Conservation (phyloP, 768 basidiomycete species). For the Termitomyces sp. region DNA sequence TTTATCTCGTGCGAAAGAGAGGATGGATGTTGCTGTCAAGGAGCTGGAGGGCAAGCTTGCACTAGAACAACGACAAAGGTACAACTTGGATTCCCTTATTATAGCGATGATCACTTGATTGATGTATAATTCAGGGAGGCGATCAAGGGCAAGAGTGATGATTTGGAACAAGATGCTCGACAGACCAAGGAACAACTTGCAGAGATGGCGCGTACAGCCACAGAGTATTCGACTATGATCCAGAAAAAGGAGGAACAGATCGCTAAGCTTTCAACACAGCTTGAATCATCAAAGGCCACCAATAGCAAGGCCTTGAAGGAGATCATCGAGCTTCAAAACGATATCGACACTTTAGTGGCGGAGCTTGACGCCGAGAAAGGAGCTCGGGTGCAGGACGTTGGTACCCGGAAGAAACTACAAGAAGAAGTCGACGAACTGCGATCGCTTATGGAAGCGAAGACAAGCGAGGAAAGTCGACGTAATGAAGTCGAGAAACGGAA, state of each 20-base stretch:
- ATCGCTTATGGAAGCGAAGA: slow-evolving; percentile 77
- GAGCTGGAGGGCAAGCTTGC: slow-evolving; percentile 73
- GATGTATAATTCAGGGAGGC: slow-evolving; percentile 48
- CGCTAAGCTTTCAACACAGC: slow-evolving; percentile 46
- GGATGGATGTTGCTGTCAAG: slow-evolving; percentile 57
- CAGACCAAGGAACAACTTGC: slow-evolving; percentile 73
- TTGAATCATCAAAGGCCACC: slow-evolving; percentile 52
- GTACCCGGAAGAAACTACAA: slow-evolving; percentile 60
- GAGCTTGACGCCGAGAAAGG: slow-evolving; percentile 60
- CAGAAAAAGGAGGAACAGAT: slow-evolving; percentile 76
- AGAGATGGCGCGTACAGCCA: slow-evolving; percentile 72
- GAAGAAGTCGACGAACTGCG: slow-evolving; percentile 86
- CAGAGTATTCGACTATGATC: slow-evolving; percentile 72
- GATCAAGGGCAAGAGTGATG: slow-evolving; percentile 54
- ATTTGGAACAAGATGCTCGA: slow-evolving; percentile 64
- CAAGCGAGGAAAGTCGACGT: slow-evolving; percentile 80
- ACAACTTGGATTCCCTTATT: background rate
- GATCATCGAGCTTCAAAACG: slow-evolving; percentile 64
- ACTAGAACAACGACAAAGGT: slow-evolving; percentile 66
- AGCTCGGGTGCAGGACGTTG: slow-evolving; percentile 42
- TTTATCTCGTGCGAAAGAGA: slow-evolving; percentile 66
- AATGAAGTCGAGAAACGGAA: slow-evolving; percentile 84
- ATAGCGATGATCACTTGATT: background rate
- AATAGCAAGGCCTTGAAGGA: slow-evolving; percentile 53
- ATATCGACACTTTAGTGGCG: slow-evolving; percentile 60